These are phyloP conservation scores for Leptodermis oblonga DNA, from an alignment of 257 asterid species.

Conservation along the genomic window DNA sequence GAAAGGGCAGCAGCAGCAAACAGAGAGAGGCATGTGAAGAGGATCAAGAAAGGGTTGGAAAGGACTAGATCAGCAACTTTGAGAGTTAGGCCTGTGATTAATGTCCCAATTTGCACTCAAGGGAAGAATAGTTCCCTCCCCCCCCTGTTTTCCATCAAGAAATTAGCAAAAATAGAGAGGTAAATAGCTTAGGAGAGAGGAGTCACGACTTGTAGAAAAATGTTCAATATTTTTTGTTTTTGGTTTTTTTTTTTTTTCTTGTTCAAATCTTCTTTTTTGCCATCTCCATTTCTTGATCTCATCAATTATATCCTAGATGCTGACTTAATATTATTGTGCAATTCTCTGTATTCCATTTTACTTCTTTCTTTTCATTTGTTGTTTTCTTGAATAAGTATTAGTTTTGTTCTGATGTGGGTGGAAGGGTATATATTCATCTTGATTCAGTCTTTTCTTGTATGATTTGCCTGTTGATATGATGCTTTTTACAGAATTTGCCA, in stretches of 20 bases:
- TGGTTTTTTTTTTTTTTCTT: slow-evolving; percentile 1
- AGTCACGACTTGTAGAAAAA: slow-evolving; percentile 28
- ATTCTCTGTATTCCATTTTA: slow-evolving; percentile 14
- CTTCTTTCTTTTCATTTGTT: background rate
- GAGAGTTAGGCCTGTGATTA: slow-evolving; percentile 65
- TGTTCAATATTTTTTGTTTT: background rate
- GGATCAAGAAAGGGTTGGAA: slow-evolving; percentile 58
- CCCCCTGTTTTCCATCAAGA: slow-evolving; percentile 56
- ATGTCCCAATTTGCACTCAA: slow-evolving; percentile 61
- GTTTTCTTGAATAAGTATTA: background rate
- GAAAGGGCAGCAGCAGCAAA: slow-evolving; percentile 17
- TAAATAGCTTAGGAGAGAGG: slow-evolving; percentile 2
- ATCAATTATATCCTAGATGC: slow-evolving; percentile 3
- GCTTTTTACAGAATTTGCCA: background rate
- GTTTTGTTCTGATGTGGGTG: too few relatives aligned
- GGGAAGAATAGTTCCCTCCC: slow-evolving; percentile 52
- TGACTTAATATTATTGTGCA: slow-evolving; percentile 13
- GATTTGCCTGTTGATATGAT: background rate
- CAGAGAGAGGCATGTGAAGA: slow-evolving; percentile 44
- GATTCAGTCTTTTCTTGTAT: background rate
- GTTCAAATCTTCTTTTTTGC: background rate
- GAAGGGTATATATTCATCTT: background rate
- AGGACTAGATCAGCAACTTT: slow-evolving; percentile 52
- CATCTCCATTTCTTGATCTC: slow-evolving; percentile 10
- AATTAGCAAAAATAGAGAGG: slow-evolving; percentile 43